These are phyloP conservation scores for Rhodosporidiobolus odoratus DNA, from an alignment of 768 basidiomycete genomes.

Conservation along the genomic window DNA sequence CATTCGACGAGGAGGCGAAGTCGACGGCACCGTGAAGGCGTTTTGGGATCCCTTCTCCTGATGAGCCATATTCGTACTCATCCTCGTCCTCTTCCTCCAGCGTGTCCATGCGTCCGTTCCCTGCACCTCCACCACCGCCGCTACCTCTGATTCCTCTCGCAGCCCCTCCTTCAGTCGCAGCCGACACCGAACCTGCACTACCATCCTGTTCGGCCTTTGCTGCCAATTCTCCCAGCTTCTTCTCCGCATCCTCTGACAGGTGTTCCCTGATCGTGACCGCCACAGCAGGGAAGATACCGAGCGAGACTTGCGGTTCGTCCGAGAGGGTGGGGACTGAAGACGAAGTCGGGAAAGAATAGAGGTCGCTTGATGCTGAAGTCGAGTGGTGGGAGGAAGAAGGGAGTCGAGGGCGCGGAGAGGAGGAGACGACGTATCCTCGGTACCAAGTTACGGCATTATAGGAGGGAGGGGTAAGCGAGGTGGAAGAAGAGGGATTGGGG, in stretches of 20 bases:
- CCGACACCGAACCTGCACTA: not conserved
- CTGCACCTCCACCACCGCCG: no score
- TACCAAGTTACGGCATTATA: slow-evolving; percentile 80
- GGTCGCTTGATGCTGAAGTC: not conserved
- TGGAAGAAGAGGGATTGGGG: not conserved
- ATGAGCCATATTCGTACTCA: slow-evolving; percentile 8
- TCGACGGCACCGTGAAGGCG: not conserved
- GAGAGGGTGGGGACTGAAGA: slow-evolving; percentile 13
- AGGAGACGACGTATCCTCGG: slow-evolving; percentile 66
- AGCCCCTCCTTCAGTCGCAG: not conserved
- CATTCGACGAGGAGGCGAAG: not conserved
- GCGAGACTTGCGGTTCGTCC: slow-evolving; percentile 38
- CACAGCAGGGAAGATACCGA: slow-evolving; percentile 44
- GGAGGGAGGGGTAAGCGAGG: no score
- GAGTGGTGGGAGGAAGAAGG: slow-evolving; percentile 19
- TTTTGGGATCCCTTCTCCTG: not conserved
- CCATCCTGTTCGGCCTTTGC: not conserved
- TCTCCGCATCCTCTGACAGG: slow-evolving; percentile 38
- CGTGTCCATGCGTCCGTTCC: slow-evolving; percentile 40
- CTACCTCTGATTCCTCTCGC: slow-evolving; percentile 2
- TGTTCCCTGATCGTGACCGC: slow-evolving; percentile 41
- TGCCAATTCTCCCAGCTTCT: slow-evolving; percentile 11
- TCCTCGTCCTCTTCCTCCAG: slow-evolving; percentile 43
- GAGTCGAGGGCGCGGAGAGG: slow-evolving; percentile 16
- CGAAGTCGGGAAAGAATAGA: slow-evolving; percentile 58